A percentile compares a stretch with the other conserved stretches of the same genome.
Evolutionary conservation across 1,284 basidiomycete genomes (phyloP).

Genomic region (Wolfiporia cocos): DNA sequence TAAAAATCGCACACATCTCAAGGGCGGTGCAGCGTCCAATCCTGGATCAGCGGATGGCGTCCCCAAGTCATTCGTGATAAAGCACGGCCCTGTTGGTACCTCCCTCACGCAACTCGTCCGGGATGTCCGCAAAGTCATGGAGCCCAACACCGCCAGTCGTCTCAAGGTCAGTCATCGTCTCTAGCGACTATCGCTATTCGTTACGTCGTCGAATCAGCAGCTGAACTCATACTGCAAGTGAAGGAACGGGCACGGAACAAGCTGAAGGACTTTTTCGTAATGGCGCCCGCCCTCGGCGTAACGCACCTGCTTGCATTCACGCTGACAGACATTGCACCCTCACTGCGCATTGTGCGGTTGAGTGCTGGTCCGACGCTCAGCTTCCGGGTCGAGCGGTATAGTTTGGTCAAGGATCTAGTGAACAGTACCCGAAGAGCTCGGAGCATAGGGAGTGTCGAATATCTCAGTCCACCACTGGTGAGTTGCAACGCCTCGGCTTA

Average conservation of each 20-base stretch:
- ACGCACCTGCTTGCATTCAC: constrained; percentile 94
- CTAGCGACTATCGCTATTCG: no score
- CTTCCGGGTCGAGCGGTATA: constrained; percentile 91
- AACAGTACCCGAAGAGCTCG: constrained; percentile 62
- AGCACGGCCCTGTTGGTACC: constrained; percentile 87
- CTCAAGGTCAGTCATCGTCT: constrained; percentile 56
- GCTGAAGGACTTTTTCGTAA: constrained; percentile 90
- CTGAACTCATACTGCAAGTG: constrained; percentile 21
- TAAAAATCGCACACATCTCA: constrained; percentile 86
- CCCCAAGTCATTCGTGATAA: constrained; percentile 87
- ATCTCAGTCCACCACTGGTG: constrained; percentile 81
- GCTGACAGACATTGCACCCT: constrained; percentile 80
- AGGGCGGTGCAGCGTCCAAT: constrained; percentile 38
- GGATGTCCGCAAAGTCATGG: constrained; percentile 94
- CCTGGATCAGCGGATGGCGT: constrained; percentile 32
- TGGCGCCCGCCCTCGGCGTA: constrained; percentile 89
- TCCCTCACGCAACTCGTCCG: constrained; percentile 87
- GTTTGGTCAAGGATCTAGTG: constrained; percentile 80
- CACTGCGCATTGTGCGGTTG: constrained; percentile 84
- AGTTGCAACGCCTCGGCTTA: constrained; percentile 22
- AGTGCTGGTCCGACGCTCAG: constrained; percentile 92
- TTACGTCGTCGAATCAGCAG: no score
- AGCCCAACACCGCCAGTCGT: constrained; percentile 94
- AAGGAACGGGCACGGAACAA: constrained; percentile 92
- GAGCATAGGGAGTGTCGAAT: constrained; percentile 75